Base-by-base conservation (phyloP, 306 rosid species). In the Vigna angularis region DNA sequence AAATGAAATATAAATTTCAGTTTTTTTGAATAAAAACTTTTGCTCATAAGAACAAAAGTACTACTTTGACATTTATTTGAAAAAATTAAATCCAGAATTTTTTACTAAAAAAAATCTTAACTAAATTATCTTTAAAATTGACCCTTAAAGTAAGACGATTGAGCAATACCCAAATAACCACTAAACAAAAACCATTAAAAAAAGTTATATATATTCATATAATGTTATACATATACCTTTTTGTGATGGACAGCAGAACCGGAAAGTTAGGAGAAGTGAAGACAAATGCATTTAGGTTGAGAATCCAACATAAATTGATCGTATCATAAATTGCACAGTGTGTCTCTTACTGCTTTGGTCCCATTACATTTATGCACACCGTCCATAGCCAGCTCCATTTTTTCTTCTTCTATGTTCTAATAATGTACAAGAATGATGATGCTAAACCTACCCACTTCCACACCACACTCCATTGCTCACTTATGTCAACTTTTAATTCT, bases 361-460 rank as follows among this genome's bases (percentile, higher is more conserved):
- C 82, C 85, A 70, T 71, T 7, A 76, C 82, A 76, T 82, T 82
- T 70, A 82, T 45, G 24, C 2, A 22, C 69, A n/a, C 4, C 15
- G 55, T 63, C 48, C 38, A 45, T 51, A 40, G 45, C 45, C 56
- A 12, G n/a, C 18, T 10, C 30, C 62, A 1, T 24, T 62, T 64
- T 18, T 16, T 67, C 80, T 38, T 18, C 79, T 74, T 74, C 28
- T 26, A 68, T 16, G 16, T 45, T 17, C 81, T 11, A 24, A 38
- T 75, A 50, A 70, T 51, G 48, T 17, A 51, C 58, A n/a, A n/a
- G 14, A 9, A 8, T 44, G 6, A 67, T 47, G 22, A 58, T 36
- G 63, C 52, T 58, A 57, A n/a, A 55, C 51, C 42, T 16, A 47
- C 79, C 49, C 15, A 4, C 22, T 20, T 20, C 22, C 22, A 75